phyloP scores from a whole-genome alignment of 495 filamentous ascomycete genomes.

The Neurospora tetraspora region DNA sequence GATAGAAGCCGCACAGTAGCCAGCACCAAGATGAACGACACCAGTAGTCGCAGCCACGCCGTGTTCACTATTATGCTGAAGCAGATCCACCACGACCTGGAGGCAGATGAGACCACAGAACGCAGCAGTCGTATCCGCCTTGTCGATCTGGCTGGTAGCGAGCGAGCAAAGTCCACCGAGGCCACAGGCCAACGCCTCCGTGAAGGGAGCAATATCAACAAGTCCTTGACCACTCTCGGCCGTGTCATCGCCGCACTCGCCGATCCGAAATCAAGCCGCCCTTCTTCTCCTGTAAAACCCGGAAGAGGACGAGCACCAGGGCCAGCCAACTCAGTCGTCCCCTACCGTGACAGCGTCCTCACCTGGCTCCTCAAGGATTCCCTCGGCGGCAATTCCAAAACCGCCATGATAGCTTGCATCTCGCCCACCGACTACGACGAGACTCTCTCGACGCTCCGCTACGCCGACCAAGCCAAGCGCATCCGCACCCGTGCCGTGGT shows the following conservation, averaged over 20 bases:
- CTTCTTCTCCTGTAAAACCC: not conserved
- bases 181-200: slow-evolving; percentile 83
- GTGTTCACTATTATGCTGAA: slow-evolving; percentile 98
- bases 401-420: slow-evolving; percentile 98
- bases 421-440: slow-evolving; percentile 94
- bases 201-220: slow-evolving; percentile 97
- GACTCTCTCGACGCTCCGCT: slow-evolving; percentile 88
- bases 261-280: slow-evolving; percentile 52
- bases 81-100: slow-evolving; percentile 85
- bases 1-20: slow-evolving; percentile 85
- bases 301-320: slow-evolving; percentile 7
- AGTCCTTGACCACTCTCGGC: slow-evolving; percentile 90
- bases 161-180: slow-evolving; percentile 91
- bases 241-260: slow-evolving; percentile 95
- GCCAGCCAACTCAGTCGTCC: slow-evolving; percentile 56
- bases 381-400: slow-evolving; percentile 91
- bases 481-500: slow-evolving; percentile 95
- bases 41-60: slow-evolving; percentile 83
- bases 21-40: slow-evolving; percentile 99
- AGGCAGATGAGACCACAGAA: slow-evolving; percentile 92
- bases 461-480: slow-evolving; percentile 94
- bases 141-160: slow-evolving; percentile 90
- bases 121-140: slow-evolving; percentile 86
- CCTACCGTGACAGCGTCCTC: slow-evolving; percentile 93
- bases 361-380: slow-evolving; percentile 96